Base-by-base conservation (phyloP, 306 rosid genomes). In the Canavalia gladiata region DNA sequence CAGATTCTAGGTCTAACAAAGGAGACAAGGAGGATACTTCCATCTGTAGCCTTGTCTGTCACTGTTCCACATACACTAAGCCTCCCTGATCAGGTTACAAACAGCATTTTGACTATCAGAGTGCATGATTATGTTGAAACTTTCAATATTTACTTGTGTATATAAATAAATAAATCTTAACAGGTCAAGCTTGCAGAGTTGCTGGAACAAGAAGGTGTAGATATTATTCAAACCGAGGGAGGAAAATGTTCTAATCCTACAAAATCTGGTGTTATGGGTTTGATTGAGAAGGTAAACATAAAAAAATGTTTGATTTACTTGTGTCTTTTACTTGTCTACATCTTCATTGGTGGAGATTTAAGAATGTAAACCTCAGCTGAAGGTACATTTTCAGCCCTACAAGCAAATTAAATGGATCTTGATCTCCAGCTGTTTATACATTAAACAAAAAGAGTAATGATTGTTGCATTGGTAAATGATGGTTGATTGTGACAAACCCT, bases 211-310 rank as follows among this genome's bases (percentile, higher is more conserved):
- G 97, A 82, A 88, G 98, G 97, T 10, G 98, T 80, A 0, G 94
- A 95, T 82, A 74, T 95, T 86, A 95, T 92, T 82, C 98, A 95
- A 89, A 95, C 98, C 1, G 98, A 95, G 75, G 97, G 98, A 84
- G 98, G 98, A 83, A 95, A 92, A 80, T 83, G 88, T 82, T 92
- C 95, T 1, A 88, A 88, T 68, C 97, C 98, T 58, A 90, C 97
- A 57, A 84, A 88, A 68, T 88, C 97, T 60, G 95, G 98, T 29
- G 84, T 95, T 74, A 89, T 90, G 3, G 99, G 99, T 85, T 89
- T 95, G 90, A 91, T 95, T 45, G 99, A 95, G 88, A 95, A 95
- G 97, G 99, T 94, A 87, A 59, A 12, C 29, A 6, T 31, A 75
- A 54, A 58, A 45, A 71, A 25, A 70, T 49, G 25, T 10, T 31